Conservation (phyloP, 1,284 basidiomycete species). For the Pseudozyma tsukubaensis region DNA sequence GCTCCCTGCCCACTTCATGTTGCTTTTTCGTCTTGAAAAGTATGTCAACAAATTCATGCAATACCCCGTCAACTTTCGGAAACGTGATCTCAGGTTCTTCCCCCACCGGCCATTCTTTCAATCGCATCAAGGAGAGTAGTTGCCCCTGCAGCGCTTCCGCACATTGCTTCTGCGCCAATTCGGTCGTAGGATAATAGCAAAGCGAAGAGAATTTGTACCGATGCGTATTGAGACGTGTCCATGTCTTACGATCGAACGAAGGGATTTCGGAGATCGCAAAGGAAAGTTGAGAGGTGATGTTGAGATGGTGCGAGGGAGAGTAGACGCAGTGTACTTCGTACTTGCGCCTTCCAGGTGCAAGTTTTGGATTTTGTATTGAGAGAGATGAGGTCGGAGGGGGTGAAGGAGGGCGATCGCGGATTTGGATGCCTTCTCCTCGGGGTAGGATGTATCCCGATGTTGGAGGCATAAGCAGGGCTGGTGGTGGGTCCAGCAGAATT, state of each 20-base stretch:
- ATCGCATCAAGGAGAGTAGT: not conserved
- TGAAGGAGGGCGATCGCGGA: not conserved
- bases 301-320: too few species aligned
- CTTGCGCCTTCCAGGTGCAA: too few species aligned
- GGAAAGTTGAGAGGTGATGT: too few species aligned
- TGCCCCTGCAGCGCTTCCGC: not conserved
- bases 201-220: not conserved
- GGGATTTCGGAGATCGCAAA: slow-evolving; percentile 8
- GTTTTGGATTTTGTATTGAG: too few species aligned
- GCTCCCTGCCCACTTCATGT: not conserved
- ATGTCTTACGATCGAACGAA: slow-evolving; percentile 6
- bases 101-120: not conserved
- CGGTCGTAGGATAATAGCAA: not conserved
- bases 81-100: slow-evolving; percentile 7
- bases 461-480: not conserved
- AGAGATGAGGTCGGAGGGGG: not conserved
- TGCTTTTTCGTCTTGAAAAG: not conserved
- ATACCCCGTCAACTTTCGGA: not conserved
- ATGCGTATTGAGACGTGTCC: slow-evolving; percentile 8
- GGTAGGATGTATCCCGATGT: not conserved
- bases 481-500: not conserved
- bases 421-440: not conserved
- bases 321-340: too few species aligned
- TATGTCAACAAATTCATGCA: slow-evolving; percentile 14
- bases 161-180: not conserved